These are phyloP conservation scores for Fusarium drepaniforme DNA, from an alignment of 2,329 filamentous ascomycete genomes.

Conservation along the genomic window DNA sequence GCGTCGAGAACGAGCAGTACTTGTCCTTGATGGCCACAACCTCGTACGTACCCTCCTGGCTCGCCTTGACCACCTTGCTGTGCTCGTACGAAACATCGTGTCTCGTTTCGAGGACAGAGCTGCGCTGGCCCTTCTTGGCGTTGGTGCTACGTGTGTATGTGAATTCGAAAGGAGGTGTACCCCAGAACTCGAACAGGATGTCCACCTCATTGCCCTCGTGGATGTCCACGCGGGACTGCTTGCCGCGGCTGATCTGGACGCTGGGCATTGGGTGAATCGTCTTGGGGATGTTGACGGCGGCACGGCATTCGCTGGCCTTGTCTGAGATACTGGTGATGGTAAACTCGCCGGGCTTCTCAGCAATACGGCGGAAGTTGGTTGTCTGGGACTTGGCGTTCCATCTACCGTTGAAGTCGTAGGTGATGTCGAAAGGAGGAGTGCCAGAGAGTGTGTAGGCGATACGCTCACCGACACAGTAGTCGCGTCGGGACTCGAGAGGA, in stretches of 20 bases:
- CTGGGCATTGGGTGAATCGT: slow-evolving; percentile 92
- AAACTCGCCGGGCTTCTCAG: slow-evolving; percentile 91
- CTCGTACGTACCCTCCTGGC: slow-evolving; percentile 96
- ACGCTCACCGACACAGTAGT: slow-evolving; percentile 96
- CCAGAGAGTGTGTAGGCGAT: slow-evolving; percentile 93
- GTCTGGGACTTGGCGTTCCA: slow-evolving; percentile 84
- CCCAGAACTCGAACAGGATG: slow-evolving; percentile 94
- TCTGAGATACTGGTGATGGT: slow-evolving; percentile 89
- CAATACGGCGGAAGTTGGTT: slow-evolving; percentile 92
- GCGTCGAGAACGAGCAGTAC: slow-evolving; percentile 88
- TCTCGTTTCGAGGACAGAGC: slow-evolving; percentile 87
- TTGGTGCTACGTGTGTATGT: slow-evolving; percentile 95
- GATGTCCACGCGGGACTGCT: slow-evolving; percentile 86
- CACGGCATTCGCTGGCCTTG: slow-evolving; percentile 88
- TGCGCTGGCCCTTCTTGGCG: slow-evolving; percentile 81
- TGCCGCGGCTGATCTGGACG: slow-evolving; percentile 89
- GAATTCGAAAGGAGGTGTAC: slow-evolving; percentile 96
- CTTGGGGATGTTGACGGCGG: slow-evolving; percentile 82
- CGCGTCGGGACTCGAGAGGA: slow-evolving; percentile 82
- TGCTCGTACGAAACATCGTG: slow-evolving; percentile 88
- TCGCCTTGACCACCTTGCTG: slow-evolving; percentile 84
- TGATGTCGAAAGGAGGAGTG: slow-evolving; percentile 90
- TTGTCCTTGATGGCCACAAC: slow-evolving; percentile 96
- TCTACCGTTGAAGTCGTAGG: slow-evolving; percentile 87
- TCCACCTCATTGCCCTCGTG: slow-evolving; percentile 96